phyloP scores from a whole-genome alignment of 176 grass and related monocot species.

The Oryza longistaminata region DNA sequence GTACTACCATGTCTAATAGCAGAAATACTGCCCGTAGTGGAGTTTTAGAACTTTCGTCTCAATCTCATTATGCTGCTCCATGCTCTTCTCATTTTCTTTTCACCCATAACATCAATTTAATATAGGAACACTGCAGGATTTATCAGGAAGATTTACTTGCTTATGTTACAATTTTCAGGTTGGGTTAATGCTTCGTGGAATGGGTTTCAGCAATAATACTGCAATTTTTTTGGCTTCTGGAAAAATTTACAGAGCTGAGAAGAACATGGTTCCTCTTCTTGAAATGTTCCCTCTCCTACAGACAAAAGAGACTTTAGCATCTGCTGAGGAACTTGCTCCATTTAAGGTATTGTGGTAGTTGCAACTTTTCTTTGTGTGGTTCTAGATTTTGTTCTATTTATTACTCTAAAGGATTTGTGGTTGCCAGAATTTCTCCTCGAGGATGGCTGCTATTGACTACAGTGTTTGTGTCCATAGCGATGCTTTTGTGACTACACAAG shows the following conservation, averaged over 20 bases:
- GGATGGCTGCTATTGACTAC: slow-evolving; percentile 97
- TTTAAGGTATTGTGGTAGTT: slow-evolving; percentile 65
- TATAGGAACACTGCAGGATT: slow-evolving; percentile 14
- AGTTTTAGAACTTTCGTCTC: slow-evolving; percentile 22
- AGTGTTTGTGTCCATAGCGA: slow-evolving; percentile 80
- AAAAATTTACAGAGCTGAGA: slow-evolving; percentile 91
- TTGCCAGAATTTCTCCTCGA: slow-evolving; percentile 89
- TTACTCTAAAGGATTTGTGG: slow-evolving; percentile 22
- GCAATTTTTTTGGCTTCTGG: slow-evolving; percentile 96
- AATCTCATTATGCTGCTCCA: background rate
- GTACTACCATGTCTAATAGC: slow-evolving; percentile 48
- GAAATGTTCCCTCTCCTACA: slow-evolving; percentile 98
- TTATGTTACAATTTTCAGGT: slow-evolving; percentile 60
- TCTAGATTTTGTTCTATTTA: background rate
- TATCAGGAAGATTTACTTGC: slow-evolving; percentile 20
- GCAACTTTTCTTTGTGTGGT: background rate
- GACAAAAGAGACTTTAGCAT: slow-evolving; percentile 88
- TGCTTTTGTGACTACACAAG: slow-evolving; percentile 96
- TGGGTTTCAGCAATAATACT: slow-evolving; percentile 92
- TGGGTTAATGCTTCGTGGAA: slow-evolving; percentile 96
- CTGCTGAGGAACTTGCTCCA: slow-evolving; percentile 74
- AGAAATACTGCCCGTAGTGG: background rate
- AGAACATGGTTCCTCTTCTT: slow-evolving; percentile 83
- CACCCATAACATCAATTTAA: slow-evolving; percentile 10
- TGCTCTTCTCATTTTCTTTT: slow-evolving; percentile 37